Conservation (phyloP, 257 asterid genomes). For the Paulownia fortunei region DNA sequence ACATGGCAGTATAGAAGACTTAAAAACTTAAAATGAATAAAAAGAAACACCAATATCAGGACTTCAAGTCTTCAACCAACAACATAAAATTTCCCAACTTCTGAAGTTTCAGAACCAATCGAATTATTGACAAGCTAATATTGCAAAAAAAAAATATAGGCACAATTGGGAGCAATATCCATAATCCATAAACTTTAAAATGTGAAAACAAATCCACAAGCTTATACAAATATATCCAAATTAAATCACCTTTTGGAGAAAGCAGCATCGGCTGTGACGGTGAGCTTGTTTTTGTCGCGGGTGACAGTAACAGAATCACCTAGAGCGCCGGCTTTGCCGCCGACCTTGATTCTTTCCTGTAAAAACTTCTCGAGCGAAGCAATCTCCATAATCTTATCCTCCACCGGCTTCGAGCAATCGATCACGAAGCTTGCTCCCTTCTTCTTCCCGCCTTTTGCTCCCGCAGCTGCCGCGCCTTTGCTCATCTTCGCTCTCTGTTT, state of each 20-base stretch:
- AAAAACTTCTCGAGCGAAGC: slow-evolving; percentile 59
- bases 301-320: slow-evolving; percentile 51
- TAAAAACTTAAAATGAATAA: background rate
- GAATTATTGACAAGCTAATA: background rate
- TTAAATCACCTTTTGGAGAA: slow-evolving; percentile 54
- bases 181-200: background rate
- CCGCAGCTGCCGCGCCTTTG: slow-evolving; percentile 46
- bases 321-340: slow-evolving; percentile 65
- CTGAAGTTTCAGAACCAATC: background rate
- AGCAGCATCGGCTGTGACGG: slow-evolving; percentile 48
- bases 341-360: slow-evolving; percentile 63
- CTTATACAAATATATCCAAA: background rate
- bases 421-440: slow-evolving; percentile 53
- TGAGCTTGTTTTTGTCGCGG: slow-evolving; percentile 59
- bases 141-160: background rate
- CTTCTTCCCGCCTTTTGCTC: slow-evolving; percentile 59
- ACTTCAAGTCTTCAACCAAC: slow-evolving; percentile 7
- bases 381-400: slow-evolving; percentile 62
- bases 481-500: slow-evolving; percentile 49
- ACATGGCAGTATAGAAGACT: background rate
- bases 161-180: background rate
- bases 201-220: background rate
- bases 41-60: background rate
- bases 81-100: background rate
- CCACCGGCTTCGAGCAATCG: slow-evolving; percentile 60